Evolutionary conservation across 352 stramenopile species (phyloP), one percentile per base, ranked within the genome.

Genomic region (Globisporangium heterothallicum): DNA sequence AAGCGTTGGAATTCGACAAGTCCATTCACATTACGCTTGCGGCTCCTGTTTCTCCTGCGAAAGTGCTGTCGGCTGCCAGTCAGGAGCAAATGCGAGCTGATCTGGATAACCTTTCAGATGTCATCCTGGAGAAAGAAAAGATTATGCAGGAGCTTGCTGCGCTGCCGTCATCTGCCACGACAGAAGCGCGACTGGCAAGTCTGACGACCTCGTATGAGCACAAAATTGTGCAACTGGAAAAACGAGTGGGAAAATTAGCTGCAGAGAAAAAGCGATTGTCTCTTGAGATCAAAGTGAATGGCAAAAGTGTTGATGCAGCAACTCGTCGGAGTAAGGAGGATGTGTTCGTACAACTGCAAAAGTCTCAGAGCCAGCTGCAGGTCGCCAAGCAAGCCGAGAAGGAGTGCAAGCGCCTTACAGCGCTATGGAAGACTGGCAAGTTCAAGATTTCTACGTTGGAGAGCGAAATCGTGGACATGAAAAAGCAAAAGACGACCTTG

Each of bases 401-500:
- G 25, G 67, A 75, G 27, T 82, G 71, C 42, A 71, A 68, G 54
- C 56, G 61, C 7, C 54, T 80, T 0, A 52, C 53, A 16, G 47
- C 44, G 4, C 45, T 75, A 16, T 67, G 58, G 55, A 74, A 72
- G 29, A 71, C 16, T 32, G 72, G 68, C 1, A 56, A 58, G 14
- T 61, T 81, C 10, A 77, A 77, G 47, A 81, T 84, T 40, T 69
- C 68, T 16, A 66, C 67, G 10, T 57, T 84, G 12, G 61, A 85
- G 44, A 36, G 49, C 18, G 74, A 85, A 32, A 66, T 85, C 18
- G 42, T 54, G 19, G 62, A 69, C 40, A 76, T 83, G 64, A 79
- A 75, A 48, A 72, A 67, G 36, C 61, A 83, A 22, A 78, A 74
- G 43, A 29, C 61, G 8, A 61, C 38, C 1, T 50, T 85, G 4